A percentile compares a stretch with the other conserved stretches of the same genome.
phyloP scores from a whole-genome alignment of 768 basidiomycete species.

The Termitomyces sp. region DNA sequence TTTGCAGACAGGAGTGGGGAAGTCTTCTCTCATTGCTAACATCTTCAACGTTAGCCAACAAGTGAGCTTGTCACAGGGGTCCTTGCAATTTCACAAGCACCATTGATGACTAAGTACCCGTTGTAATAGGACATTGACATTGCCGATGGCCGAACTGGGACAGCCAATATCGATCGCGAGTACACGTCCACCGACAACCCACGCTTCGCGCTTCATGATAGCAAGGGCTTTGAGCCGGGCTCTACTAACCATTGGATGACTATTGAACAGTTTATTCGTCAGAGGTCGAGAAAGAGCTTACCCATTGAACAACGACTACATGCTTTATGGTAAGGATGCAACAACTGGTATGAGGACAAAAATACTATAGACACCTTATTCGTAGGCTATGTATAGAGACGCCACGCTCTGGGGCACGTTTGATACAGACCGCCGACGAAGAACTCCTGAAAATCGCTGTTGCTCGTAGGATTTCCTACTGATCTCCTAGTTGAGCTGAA shows the following conservation, averaged over 20 bases:
- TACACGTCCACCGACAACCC: neutral
- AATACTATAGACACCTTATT: neutral
- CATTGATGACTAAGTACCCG: too few species aligned
- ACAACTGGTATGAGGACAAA: neutral
- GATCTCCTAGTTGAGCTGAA: too few species aligned
- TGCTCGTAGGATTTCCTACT: too few species aligned
- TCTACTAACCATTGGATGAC: neutral
- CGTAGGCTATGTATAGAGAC: neutral
- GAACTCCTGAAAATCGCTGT: neutral
- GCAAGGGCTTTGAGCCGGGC: neutral
- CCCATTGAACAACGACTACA: neutral
- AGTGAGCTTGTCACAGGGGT: too few species aligned
- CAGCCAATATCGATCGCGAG: neutral
- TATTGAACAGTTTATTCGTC: neutral
- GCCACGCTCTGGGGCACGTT: neutral
- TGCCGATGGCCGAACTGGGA: neutral
- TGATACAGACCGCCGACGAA: neutral
- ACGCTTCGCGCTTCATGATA: neutral
- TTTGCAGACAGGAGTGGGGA: neutral
- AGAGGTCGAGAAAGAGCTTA: neutral
- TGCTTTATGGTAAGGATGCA: neutral
- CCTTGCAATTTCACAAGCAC: too few species aligned
- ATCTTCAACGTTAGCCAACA: neutral
- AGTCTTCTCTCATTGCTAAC: neutral
- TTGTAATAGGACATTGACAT: neutral